Conservation (phyloP, 306 rosid genomes). For the Lathyrus oleraceus region DNA sequence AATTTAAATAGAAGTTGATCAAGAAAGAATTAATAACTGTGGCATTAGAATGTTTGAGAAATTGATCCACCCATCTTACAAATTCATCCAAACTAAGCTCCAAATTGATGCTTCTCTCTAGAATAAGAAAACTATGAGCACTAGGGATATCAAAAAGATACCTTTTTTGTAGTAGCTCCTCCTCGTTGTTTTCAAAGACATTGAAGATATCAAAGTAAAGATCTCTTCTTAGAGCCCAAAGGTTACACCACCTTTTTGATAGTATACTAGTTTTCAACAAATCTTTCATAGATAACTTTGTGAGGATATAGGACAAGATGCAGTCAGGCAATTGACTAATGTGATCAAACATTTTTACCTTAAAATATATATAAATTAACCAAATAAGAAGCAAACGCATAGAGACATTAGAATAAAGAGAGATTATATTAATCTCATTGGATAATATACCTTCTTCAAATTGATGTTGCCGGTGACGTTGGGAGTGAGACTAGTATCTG, state of each 20-base stretch:
- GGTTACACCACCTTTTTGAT: neutral
- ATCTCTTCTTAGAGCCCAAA: neutral
- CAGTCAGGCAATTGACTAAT: conserved; percentile 1
- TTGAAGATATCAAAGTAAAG: neutral
- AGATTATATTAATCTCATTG: too few species aligned
- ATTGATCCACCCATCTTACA: neutral
- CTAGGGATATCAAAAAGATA: neutral
- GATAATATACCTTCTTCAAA: too few species aligned
- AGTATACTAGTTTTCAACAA: neutral
- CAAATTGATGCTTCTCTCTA: neutral
- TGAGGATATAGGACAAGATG: neutral
- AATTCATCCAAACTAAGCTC: neutral
- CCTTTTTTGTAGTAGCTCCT: neutral
- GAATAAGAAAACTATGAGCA: neutral
- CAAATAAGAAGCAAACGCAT: too few species aligned
- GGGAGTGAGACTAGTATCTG: too few species aligned
- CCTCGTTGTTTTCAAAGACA: neutral
- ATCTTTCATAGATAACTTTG: conserved; percentile 9
- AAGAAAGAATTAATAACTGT: neutral
- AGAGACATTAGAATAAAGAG: too few species aligned
- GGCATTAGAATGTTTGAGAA: neutral
- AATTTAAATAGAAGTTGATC: neutral
- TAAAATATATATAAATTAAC: neutral
- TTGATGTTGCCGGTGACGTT: too few species aligned
- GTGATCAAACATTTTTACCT: neutral